Evolutionary conservation across 768 basidiomycete species (phyloP), one percentile per base, ranked within the genome.

Genomic region (Mycena vulgaris): DNA sequence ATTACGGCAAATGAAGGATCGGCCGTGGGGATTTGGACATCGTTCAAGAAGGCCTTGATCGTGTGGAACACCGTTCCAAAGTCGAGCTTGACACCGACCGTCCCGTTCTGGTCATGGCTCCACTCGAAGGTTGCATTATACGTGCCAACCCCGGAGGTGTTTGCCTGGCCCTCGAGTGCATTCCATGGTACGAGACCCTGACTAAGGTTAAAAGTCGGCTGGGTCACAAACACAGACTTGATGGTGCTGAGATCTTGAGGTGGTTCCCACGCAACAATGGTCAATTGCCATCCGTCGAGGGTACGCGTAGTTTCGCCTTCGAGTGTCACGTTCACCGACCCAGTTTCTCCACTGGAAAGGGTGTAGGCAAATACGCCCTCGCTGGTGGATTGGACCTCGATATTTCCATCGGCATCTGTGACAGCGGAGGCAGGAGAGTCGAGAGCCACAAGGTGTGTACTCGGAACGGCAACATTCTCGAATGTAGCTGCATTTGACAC

Each of bases 191-290:
- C 69, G 21, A 73, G 53, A 4, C 71, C 71, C 30, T 62, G 57
- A 1, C 59, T 73, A 23, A 73, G 68, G 55, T 67, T 67, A 37
- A 73, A 40, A 5, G 56, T 31, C 17, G 72, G 69, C 33, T 70
- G 65, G 2, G 63, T 28, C 27, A 73, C 69, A 40, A 70, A 68
- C 31, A 70, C 65, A 14, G 72, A 63, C 19, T 52, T 40, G 47
- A 62, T n/a, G 21, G 30, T 39, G 57, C 65, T 73, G 51, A 73
- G 64, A 40, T 73, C 55, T 17, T 51, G 35, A 4, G 72, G 72
- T 5, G 72, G 65, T 1, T 68, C 70, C 72, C 72, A 73, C n/a
- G 72, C 72, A 14, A 69, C 69, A 40, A 73, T 61, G 37, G 51
- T 56, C 52, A 73, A 17, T 30, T 39, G 37, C 72, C 72, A 73